Evolutionary conservation across 352 stramenopile genomes (phyloP).

Genomic region (Phytophthora quininea): DNA sequence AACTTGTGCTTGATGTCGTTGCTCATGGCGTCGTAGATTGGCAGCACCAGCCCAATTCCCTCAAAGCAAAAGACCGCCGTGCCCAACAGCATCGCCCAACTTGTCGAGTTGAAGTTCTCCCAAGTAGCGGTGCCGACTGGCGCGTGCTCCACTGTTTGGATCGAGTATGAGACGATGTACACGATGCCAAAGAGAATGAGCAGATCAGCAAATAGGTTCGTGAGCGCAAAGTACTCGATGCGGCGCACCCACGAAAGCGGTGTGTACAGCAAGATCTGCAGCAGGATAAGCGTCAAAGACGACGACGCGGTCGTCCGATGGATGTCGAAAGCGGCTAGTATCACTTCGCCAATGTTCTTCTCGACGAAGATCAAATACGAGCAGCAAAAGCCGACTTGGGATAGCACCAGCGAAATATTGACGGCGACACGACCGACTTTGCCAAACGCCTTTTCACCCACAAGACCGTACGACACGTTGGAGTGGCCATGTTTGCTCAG

Average conservation of each 20-base stretch:
- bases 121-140: conserved; percentile 41
- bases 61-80: conserved; percentile 77
- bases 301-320: conserved; percentile 50
- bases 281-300: conserved; percentile 59
- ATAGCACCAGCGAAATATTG: conserved; percentile 75
- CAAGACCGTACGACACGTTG: conserved; percentile 61
- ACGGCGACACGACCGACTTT: conserved; percentile 53
- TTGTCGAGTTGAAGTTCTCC: conserved; percentile 72
- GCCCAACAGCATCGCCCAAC: conserved; percentile 65
- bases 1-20: conserved; percentile 67
- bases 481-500: conserved; percentile 24
- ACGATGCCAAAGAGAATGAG: conserved; percentile 63
- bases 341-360: conserved; percentile 68
- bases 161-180: conserved; percentile 65
- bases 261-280: conserved; percentile 74
- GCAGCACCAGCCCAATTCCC: conserved; percentile 73
- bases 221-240: conserved; percentile 80
- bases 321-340: conserved; percentile 55
- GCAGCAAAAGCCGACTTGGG: conserved; percentile 74
- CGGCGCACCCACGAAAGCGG: conserved; percentile 71
- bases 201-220: conserved; percentile 67
- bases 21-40: conserved; percentile 73
- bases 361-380: conserved; percentile 82
- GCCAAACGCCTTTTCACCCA: conserved; percentile 65
- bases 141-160: conserved; percentile 45